Conservation (phyloP, 768 basidiomycete genomes). For the Tylopilus sp. region DNA sequence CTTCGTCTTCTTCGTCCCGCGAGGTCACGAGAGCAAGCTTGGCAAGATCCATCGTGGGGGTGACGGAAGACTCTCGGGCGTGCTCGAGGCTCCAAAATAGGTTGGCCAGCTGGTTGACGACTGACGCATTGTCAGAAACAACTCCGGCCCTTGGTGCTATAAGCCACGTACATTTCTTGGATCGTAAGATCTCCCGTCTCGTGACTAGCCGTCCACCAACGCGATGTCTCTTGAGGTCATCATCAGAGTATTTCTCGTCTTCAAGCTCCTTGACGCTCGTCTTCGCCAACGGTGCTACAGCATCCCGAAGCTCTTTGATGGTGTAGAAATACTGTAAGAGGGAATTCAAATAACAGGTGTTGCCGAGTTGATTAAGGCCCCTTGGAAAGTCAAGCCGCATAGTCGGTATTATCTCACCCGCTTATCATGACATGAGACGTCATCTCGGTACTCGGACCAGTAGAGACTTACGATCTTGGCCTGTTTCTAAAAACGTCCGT, state of each 20-base stretch:
- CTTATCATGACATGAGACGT: constrained; percentile 34
- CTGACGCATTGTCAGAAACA: constrained; percentile 38
- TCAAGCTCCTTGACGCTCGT: constrained; percentile 53
- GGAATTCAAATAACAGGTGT: constrained; percentile 86
- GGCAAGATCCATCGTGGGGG: constrained; percentile 82
- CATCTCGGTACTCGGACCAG: not conserved
- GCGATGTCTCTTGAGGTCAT: constrained; percentile 77
- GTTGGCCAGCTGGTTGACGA: constrained; percentile 74
- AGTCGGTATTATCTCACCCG: constrained; percentile 57
- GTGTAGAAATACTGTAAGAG: constrained; percentile 88
- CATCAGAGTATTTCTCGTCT: constrained; percentile 73
- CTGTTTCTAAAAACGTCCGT: constrained; percentile 59
- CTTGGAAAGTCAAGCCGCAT: constrained; percentile 70
- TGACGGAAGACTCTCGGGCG: constrained; percentile 62
- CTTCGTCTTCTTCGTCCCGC: constrained; percentile 86
- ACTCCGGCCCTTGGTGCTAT: not conserved
- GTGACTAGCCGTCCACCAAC: constrained; percentile 87
- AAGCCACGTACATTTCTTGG: constrained; percentile 68
- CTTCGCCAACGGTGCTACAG: constrained; percentile 59
- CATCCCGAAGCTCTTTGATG: constrained; percentile 83
- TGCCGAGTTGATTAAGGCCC: constrained; percentile 85
- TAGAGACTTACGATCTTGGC: constrained; percentile 68
- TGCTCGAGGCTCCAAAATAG: constrained; percentile 78
- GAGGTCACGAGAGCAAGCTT: constrained; percentile 90
- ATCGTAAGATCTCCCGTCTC: constrained; percentile 74